Evolutionary conservation across 2,329 filamentous ascomycete genomes (phyloP), one percentile per base, ranked within the genome.

Genomic region (Nemania sp.): DNA sequence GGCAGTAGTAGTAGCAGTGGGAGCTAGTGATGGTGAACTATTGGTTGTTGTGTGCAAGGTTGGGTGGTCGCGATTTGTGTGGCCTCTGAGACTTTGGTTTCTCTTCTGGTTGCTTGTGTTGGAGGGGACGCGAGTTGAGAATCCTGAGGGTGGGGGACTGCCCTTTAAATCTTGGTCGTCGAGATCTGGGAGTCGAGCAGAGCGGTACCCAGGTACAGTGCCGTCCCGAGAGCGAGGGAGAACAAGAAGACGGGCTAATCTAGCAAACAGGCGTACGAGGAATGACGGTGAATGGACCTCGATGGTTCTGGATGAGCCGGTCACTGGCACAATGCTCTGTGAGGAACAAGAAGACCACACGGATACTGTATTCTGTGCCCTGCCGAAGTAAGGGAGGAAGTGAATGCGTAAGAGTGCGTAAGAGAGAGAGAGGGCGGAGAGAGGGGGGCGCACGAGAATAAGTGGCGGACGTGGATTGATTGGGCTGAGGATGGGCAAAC

Each of bases 11-110:
- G 39, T 35, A 42, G 4, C 35, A 53, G 29, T 53, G n/a, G 60
- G 40, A 50, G 35, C 35, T 29, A 29, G 25, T 29, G 13, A 39
- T 39, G 35, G 35, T 13, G 9, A 3, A 39, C 25, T 29, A 29
- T 29, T 29, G 25, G 25, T 42, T 42, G 39, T 42, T 42, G 39
- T 46, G 10, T 55, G 63, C 53, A 66, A 57, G 56, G 67, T 60
- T 63, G 61, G 69, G 66, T 69, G 70, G 72, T 70, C 71, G 71
- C 68, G 68, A 64, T 64, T 57, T 53, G 60, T 51, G 67, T 68
- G 71, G 61, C 69, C 71, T 59, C 65, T 62, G 64, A 29, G 45
- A 47, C 42, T 45, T 45, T 17, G 35, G 11, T 39, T 39, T 13
- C 11, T 12, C 12, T 13, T 4, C 4, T 39, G 15, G 35, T 12